Percentiles rank a stretch among this genome's conserved stretches.
phyloP scores from a whole-genome alignment of 352 stramenopile genomes.

The Globisporangium nunn region DNA sequence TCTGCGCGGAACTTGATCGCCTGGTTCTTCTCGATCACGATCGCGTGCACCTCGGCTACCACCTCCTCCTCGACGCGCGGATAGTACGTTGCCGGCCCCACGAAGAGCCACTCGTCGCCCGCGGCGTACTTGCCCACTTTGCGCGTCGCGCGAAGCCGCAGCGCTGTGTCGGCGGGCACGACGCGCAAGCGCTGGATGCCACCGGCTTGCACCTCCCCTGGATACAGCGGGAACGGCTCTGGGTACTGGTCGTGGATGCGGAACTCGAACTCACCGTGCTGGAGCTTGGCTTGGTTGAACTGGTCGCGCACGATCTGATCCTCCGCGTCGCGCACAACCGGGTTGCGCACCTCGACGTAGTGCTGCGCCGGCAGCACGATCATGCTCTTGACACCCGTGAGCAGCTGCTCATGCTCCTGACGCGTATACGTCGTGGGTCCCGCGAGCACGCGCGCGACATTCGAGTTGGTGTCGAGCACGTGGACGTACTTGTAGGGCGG shows the following conservation, averaged over 20 bases:
- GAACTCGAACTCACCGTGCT: slow-evolving; percentile 73
- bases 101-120: slow-evolving; percentile 73
- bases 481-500: slow-evolving; percentile 81
- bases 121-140: slow-evolving; percentile 49
- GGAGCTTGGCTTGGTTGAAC: slow-evolving; percentile 71
- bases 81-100: slow-evolving; percentile 67
- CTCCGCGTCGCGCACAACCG: slow-evolving; percentile 41
- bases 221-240: slow-evolving; percentile 74
- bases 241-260: slow-evolving; percentile 67
- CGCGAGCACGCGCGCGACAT: slow-evolving; percentile 71
- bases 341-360: slow-evolving; percentile 74
- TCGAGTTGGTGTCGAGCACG: slow-evolving; percentile 82
- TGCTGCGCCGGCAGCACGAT: slow-evolving; percentile 69
- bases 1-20: slow-evolving; percentile 74
- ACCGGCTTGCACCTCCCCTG: slow-evolving; percentile 55
- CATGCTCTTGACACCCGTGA: slow-evolving; percentile 58
- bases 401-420: slow-evolving; percentile 72
- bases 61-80: slow-evolving; percentile 71
- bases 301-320: slow-evolving; percentile 49
- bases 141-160: slow-evolving; percentile 55
- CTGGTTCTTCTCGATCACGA: slow-evolving; percentile 75
- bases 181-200: slow-evolving; percentile 47
- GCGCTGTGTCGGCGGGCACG: slow-evolving; percentile 49
- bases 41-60: slow-evolving; percentile 37
- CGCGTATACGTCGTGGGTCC: slow-evolving; percentile 75